Base-by-base conservation (phyloP, 176 grass and related monocot species). In the Oryza brachyantha region DNA sequence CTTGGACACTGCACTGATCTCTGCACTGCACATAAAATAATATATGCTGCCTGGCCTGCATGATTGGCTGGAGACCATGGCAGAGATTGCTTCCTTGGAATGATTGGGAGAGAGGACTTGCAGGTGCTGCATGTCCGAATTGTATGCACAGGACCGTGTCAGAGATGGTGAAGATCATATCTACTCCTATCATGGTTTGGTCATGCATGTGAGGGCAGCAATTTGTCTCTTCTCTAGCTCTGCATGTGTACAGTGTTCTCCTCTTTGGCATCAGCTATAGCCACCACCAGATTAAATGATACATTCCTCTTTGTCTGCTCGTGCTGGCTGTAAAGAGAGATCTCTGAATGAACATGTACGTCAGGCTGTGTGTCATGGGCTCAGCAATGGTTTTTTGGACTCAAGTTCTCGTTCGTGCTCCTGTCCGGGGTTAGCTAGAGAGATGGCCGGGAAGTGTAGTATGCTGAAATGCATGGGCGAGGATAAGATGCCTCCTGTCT, bases 11-110 rank as follows among this genome's bases (percentile, higher is more conserved):
- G 66, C 68, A 43, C 29, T 50, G 16, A 50, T 52, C 48, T 52
- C 64, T 88, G 66, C 22, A 42, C 36, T 83, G 80, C 45, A 74
- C 84, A 87, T 90, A 67, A 92, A 90, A 89, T 91, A 82, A 91
- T 91, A 74, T 57, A 57, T 57, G 52, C n/a, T 57, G 52, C 52
- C 52, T 62, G 37, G 45, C 10, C 17, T 79, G 65, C 78, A 87
- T 89, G 83, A 87, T 95, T 89, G 41, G 67, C 36, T 80, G 74
- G 86, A 58, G 82, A 89, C 87, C 72, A 36, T 85, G 82, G 58
- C 82, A 85, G 82, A 89, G 65, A 77, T 89, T 89, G 87, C 58
- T 31, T 59, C 35, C 13, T 16, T 41, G 28, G 60, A 76, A 85
- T 85, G 72, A 85, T 85, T 89, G 72, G 43, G 41, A 63, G 48